A percentile compares a stretch with the other conserved stretches of the same genome.
These are phyloP conservation scores for Vitis labrusca DNA, from an alignment of 164 flowering plant species.

Conservation along the genomic window DNA sequence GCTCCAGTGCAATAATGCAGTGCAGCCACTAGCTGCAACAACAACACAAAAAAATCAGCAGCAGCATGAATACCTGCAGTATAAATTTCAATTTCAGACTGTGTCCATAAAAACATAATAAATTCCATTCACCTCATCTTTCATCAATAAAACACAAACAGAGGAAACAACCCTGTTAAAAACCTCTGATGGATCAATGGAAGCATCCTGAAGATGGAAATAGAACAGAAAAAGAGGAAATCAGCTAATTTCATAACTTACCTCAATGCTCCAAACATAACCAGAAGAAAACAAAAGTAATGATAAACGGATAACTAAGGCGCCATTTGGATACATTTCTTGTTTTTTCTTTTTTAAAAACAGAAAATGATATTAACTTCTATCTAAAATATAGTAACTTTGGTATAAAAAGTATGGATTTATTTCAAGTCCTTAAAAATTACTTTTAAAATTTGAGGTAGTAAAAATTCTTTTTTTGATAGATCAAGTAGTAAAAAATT, in stretches of 20 bases:
- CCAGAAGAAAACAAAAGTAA: slow-evolving; percentile 7
- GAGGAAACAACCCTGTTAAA: slow-evolving; percentile 90
- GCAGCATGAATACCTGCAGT: background rate
- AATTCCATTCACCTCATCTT: slow-evolving; percentile 63
- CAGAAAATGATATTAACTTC: no score
- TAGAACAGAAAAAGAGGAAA: background rate
- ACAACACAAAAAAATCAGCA: slow-evolving; percentile 1
- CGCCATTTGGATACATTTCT: no score
- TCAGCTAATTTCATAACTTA: background rate
- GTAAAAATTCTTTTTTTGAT: no score
- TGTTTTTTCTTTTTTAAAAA: no score
- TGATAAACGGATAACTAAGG: no score
- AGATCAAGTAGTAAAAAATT: no score
- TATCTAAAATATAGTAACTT: no score
- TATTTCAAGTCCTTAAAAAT: no score
- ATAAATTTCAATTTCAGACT: background rate
- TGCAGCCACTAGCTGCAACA: slow-evolving; percentile 73
- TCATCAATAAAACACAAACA: slow-evolving; percentile 68
- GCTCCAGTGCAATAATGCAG: slow-evolving; percentile 71
- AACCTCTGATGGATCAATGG: slow-evolving; percentile 96
- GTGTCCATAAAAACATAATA: background rate
- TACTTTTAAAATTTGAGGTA: no score
- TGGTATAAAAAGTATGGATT: no score
- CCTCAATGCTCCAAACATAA: background rate
- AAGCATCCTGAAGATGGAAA: slow-evolving; percentile 71